Conservation (phyloP, 2,329 filamentous ascomycete genomes). For the Exophiala dermatitidis region DNA sequence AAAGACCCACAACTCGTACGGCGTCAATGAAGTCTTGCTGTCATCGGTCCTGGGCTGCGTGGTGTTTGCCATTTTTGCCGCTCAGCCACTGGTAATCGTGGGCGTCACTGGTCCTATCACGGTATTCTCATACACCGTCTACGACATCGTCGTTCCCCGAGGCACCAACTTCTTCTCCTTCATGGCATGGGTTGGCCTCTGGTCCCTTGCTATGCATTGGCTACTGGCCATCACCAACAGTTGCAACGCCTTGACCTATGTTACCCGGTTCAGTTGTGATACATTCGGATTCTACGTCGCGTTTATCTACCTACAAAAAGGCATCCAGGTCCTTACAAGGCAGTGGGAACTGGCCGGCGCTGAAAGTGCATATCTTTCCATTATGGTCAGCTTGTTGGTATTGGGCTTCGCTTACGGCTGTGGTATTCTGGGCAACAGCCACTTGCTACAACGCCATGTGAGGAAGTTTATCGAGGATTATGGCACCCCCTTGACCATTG, state of each 20-base stretch:
- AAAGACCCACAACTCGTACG: constrained; percentile 75
- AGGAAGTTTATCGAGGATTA: constrained; percentile 85
- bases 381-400: constrained; percentile 68
- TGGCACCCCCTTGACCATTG: constrained; percentile 70
- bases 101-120: constrained; percentile 88
- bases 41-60: constrained; percentile 75
- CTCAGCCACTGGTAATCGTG: constrained; percentile 82
- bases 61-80: constrained; percentile 71
- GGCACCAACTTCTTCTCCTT: constrained; percentile 79
- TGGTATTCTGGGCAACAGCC: constrained; percentile 61
- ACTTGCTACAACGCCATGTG: constrained; percentile 65
- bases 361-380: constrained; percentile 65
- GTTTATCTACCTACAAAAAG: constrained; percentile 86
- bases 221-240: constrained; percentile 74
- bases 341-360: constrained; percentile 58
- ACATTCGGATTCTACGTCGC: constrained; percentile 93
- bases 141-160: constrained; percentile 72
- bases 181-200: constrained; percentile 87
- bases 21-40: constrained; percentile 85
- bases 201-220: constrained; percentile 80
- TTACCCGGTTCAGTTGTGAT: constrained; percentile 86
- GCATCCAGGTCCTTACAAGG: constrained; percentile 72
- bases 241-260: constrained; percentile 81
- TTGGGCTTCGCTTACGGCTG: constrained; percentile 69
- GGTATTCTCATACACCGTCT: constrained; percentile 90